Base-by-base conservation (phyloP, 805 yeast species). In the Wickerhamomyces mucosus region DNA sequence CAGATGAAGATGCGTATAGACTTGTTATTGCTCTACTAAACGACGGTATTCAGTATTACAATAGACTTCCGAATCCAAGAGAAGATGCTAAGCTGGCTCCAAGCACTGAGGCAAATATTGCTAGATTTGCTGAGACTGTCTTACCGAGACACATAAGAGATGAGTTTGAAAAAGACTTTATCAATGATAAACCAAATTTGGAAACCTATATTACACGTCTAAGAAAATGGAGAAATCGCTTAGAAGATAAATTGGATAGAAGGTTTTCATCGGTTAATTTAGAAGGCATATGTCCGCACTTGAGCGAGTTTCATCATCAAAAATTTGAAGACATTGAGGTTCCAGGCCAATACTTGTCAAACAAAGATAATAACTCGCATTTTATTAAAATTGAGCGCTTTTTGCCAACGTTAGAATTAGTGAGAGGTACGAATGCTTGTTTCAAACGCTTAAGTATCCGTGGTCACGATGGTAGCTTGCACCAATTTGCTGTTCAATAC, bases 301-400 rank as follows among this genome's bases (percentile, higher is more conserved):
- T 92, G 55, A 80, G 94, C 52, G 96, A 88, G 52, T 92, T 94
- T 73, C 98, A 92, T 58, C 95, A 92, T 54, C 97, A 92, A 55
- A 89, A 86, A 58, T 92, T 92, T 51, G 99, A 92, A 54, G 98
- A 92, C 30, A 84, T 92, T 36, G 98, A 92, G 54, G 77, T 92
- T 36, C 98, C 98, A 1, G 98, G 99, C 2, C 99, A 92, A 52
- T 92, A 92, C 50, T 61, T 88, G 50, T 64, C 85, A 60, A 82
- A 84, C 53, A 81, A 78, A 52, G 97, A 89, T 47, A 85, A 70
- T 55, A 89, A 84, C 51, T 56, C 72, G n/a, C 95, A 89, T 54
- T 94, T 92, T 53, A 71, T 85, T 30, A 92, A 92, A 65, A 83
- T 92, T 47, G 96, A 86, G 40, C 67, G 98, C 36, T 94, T 92